Conservation (phyloP, 495 filamentous ascomycete species). For the Tetracladium setigerum region DNA sequence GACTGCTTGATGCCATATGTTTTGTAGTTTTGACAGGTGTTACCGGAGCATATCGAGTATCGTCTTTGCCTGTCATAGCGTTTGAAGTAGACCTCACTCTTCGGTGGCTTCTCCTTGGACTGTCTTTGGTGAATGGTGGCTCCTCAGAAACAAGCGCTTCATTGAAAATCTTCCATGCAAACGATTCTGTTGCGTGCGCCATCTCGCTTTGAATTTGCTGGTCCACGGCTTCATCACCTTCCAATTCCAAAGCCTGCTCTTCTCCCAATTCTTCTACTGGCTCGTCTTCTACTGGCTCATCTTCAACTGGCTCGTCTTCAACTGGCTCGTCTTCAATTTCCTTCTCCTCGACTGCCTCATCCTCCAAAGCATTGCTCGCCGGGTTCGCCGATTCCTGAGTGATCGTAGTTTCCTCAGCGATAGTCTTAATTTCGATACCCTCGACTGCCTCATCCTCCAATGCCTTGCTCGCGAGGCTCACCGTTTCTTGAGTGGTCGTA, state of each 20-base stretch:
- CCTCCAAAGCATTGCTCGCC: too few relatives aligned
- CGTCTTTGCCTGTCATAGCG: slow-evolving; percentile 2
- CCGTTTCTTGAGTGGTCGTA: neutral
- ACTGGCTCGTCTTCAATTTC: neutral
- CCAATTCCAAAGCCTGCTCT: neutral
- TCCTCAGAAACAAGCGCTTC: neutral
- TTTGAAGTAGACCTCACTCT: slow-evolving; percentile 3
- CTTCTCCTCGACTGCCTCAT: slow-evolving; percentile 11
- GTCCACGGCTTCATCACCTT: neutral
- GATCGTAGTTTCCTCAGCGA: neutral
- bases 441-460: slow-evolving; percentile 14
- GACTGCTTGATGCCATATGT: neutral
- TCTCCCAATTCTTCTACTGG: slow-evolving; percentile 4
- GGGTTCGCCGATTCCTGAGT: neutral
- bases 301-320: neutral
- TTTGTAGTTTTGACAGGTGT: slow-evolving; percentile 1
- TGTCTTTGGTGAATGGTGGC: neutral
- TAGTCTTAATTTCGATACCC: neutral
- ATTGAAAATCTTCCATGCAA: neutral
- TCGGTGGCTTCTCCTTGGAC: slow-evolving; percentile 10
- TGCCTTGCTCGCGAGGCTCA: too few relatives aligned
- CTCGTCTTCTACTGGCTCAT: slow-evolving; percentile 2
- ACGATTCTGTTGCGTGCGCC: neutral
- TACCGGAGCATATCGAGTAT: neutral
- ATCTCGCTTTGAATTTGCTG: neutral